Conservation (phyloP, 2,329 filamentous ascomycete species). For the Sporothrix euskadiensis region DNA sequence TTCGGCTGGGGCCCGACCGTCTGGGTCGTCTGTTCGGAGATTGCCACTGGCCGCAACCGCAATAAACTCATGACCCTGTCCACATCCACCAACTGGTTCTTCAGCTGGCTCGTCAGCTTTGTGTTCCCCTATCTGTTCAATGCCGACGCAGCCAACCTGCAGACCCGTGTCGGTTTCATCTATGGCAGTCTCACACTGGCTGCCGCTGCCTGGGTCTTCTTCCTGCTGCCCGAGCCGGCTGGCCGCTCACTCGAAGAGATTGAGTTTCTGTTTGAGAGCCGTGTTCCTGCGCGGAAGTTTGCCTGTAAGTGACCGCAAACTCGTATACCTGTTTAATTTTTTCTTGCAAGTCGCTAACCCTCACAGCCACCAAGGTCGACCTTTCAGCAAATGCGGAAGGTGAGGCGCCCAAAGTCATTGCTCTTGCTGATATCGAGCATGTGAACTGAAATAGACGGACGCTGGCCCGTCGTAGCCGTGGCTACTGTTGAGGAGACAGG, state of each 20-base stretch:
- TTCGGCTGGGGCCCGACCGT: not conserved
- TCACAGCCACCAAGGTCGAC: not conserved
- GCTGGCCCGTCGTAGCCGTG: not conserved
- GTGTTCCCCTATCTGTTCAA: constrained; percentile 10
- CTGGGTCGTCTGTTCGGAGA: constrained; percentile 11
- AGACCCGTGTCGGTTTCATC: constrained; percentile 2
- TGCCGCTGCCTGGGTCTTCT: not conserved
- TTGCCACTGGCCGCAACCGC: constrained; percentile 8
- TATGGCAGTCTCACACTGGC: not conserved
- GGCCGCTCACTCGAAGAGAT: constrained; percentile 15
- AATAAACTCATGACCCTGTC: constrained; percentile 13
- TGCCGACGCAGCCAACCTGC: constrained; percentile 2
- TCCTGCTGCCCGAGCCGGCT: not conserved
- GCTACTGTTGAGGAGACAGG: not conserved
- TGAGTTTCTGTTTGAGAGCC: not conserved
- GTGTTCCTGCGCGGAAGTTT: constrained; percentile 11
- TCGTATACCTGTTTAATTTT: too few relatives aligned
- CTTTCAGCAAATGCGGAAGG: not conserved
- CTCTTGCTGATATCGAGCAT: not conserved
- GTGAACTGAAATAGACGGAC: not conserved
- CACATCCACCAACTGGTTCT: not conserved
- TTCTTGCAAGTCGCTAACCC: not conserved
- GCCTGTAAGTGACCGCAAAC: not conserved
- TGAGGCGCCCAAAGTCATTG: not conserved
- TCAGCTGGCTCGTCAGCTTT: constrained; percentile 15